These are phyloP conservation scores for Ceratonia siliqua DNA, from an alignment of 306 rosid genomes.

Conservation along the genomic window DNA sequence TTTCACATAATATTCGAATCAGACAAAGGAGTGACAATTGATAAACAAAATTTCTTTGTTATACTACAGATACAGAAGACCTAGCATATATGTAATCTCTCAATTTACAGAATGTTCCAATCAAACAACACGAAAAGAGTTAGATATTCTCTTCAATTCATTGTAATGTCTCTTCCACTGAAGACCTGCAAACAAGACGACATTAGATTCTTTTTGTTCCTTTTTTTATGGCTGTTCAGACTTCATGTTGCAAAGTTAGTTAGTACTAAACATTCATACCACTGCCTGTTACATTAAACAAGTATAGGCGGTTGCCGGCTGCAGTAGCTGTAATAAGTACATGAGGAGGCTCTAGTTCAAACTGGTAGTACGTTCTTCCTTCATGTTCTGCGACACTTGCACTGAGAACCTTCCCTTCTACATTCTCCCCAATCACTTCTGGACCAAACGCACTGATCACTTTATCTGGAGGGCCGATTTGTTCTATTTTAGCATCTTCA, in stretches of 20 bases:
- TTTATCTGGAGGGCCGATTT: conserved; percentile 84
- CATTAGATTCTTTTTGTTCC: background rate
- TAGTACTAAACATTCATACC: conserved; percentile 50
- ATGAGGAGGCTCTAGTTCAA: conserved; percentile 97
- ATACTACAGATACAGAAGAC: conserved; percentile 25
- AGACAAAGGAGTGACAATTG: background rate
- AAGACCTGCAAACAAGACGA: conserved; percentile 68
- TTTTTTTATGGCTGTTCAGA: conserved; percentile 25
- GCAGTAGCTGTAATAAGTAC: conserved; percentile 88
- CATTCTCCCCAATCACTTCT: conserved; percentile 91
- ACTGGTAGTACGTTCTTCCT: conserved; percentile 92
- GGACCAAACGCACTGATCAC: conserved; percentile 95
- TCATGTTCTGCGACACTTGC: conserved; percentile 60
- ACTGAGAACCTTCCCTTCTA: conserved; percentile 85
- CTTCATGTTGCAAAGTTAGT: conserved; percentile 14
- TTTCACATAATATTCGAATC: conserved; percentile 11
- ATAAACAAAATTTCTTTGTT: conserved; percentile 21
- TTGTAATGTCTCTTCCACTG: conserved; percentile 93
- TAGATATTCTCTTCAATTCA: conserved; percentile 73
- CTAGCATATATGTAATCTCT: conserved; percentile 18
- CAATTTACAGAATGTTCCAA: conserved; percentile 28
- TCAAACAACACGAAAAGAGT: conserved; percentile 75
- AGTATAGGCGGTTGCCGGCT: conserved; percentile 93
- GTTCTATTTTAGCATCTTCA: conserved; percentile 79
- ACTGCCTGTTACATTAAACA: conserved; percentile 77